phyloP scores from a whole-genome alignment of 495 filamentous ascomycete species.

The Umbilicaria muhlenbergii region DNA sequence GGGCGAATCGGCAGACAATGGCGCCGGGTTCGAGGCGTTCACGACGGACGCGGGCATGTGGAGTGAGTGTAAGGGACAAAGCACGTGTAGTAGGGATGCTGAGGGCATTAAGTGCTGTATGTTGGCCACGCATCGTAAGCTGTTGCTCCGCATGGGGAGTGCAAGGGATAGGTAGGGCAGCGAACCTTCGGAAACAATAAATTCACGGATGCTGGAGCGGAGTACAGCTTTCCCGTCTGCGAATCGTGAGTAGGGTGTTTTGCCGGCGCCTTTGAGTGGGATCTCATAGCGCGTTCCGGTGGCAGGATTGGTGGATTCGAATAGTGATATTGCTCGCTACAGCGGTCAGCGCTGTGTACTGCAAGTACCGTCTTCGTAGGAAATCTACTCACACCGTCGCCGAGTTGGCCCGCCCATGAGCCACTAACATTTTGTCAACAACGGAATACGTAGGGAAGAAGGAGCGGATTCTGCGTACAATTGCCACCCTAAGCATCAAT shows the following conservation, averaged over 20 bases:
- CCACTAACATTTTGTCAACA: constrained; percentile 27
- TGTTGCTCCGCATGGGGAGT: not conserved
- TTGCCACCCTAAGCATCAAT: constrained; percentile 30
- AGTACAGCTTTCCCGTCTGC: constrained; percentile 96
- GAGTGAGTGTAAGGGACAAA: constrained; percentile 61
- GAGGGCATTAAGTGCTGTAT: constrained; percentile 53
- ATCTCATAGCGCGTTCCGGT: constrained; percentile 68
- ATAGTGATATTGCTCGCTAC: constrained; percentile 71
- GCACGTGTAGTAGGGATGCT: constrained; percentile 77
- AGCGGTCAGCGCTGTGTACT: not conserved
- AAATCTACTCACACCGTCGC: constrained; percentile 47
- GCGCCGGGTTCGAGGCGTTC: constrained; percentile 87
- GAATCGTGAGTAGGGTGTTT: constrained; percentile 89
- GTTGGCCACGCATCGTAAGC: constrained; percentile 2
- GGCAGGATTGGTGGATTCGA: constrained; percentile 67
- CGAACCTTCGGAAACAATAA: constrained; percentile 66
- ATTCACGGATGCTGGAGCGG: constrained; percentile 82
- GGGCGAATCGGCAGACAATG: constrained; percentile 81
- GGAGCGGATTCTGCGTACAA: constrained; percentile 22
- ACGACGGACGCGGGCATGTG: constrained; percentile 52
- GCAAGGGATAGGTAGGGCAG: constrained; percentile 1
- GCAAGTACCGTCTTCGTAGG: no score
- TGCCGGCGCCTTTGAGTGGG: constrained; percentile 84
- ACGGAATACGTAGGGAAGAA: no score
- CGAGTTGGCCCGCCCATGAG: constrained; percentile 88